phyloP scores from a whole-genome alignment of 768 basidiomycete genomes.

The Candolleomyces aberdarensis region DNA sequence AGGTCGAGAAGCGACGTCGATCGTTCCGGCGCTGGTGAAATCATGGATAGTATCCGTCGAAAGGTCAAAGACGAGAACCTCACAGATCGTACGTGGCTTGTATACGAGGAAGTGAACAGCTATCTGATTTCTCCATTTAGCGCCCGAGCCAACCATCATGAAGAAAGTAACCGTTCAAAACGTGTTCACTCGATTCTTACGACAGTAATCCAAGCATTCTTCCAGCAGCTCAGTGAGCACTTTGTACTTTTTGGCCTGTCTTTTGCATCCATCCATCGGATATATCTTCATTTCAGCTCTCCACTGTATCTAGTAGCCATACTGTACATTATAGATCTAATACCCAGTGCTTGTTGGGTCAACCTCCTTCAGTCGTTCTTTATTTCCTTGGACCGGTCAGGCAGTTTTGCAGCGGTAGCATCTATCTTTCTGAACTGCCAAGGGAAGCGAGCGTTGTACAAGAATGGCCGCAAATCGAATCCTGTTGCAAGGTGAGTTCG shows the following conservation, averaged over 20 bases:
- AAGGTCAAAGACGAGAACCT: conserved; percentile 90
- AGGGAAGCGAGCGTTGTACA: conserved; percentile 92
- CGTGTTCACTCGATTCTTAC: conserved; percentile 72
- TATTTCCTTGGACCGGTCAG: conserved; percentile 53
- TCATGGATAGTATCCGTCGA: conserved; percentile 90
- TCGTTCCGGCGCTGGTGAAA: conserved; percentile 80
- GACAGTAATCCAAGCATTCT: conserved; percentile 29
- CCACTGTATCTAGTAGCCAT: conserved; percentile 8
- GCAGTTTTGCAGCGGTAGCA: conserved; percentile 70
- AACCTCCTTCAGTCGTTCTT: conserved; percentile 48
- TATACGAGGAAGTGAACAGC: conserved; percentile 10
- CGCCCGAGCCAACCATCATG: conserved; percentile 85
- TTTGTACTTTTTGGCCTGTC: conserved; percentile 13
- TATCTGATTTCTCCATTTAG: conserved; percentile 31
- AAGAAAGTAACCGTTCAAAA: conserved; percentile 82
- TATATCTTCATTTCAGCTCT: conserved; percentile 15
- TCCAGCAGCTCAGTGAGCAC: background rate
- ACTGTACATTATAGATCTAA: conserved; percentile 19
- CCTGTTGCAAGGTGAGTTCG: conserved; percentile 42
- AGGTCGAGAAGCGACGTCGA: conserved; percentile 89
- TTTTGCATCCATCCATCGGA: conserved; percentile 15
- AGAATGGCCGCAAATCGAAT: conserved; percentile 93
- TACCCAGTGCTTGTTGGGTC: background rate
- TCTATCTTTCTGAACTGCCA: conserved; percentile 99
- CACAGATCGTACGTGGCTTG: conserved; percentile 64